These are phyloP conservation scores for Otatea glauca DNA, from an alignment of 176 grass and related monocot species.

Conservation along the genomic window DNA sequence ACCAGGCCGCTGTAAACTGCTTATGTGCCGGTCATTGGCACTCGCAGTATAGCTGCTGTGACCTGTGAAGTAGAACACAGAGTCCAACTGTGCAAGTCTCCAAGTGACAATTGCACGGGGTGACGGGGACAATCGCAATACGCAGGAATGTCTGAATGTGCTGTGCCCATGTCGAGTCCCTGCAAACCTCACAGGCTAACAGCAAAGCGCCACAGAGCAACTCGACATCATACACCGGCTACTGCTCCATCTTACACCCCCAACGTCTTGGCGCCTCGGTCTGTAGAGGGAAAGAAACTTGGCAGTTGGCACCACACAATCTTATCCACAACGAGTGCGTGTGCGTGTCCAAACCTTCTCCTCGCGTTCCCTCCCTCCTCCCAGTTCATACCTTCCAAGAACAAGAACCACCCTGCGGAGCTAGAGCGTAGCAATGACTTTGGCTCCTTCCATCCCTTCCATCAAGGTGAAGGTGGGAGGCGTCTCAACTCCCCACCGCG, in stretches of 20 bases:
- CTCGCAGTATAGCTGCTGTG: neutral
- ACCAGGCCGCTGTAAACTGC: too few relatives aligned
- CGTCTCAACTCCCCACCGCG: slow-evolving; percentile 38
- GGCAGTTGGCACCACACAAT: slow-evolving; percentile 54
- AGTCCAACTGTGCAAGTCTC: neutral
- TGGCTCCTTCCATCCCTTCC: slow-evolving; percentile 81
- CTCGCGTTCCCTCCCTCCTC: slow-evolving; percentile 44
- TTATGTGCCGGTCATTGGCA: too few relatives aligned
- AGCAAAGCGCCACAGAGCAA: neutral
- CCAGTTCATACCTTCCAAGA: neutral
- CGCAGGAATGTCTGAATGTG: slow-evolving; percentile 45
- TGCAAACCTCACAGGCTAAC: slow-evolving; percentile 39
- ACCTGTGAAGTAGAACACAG: neutral
- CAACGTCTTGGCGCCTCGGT: neutral
- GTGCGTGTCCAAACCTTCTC: slow-evolving; percentile 45
- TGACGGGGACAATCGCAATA: slow-evolving; percentile 19
- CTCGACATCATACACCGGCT: slow-evolving; percentile 16
- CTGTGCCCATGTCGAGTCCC: slow-evolving; percentile 59
- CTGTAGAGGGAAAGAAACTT: neutral
- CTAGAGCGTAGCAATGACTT: slow-evolving; percentile 63
- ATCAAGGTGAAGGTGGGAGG: slow-evolving; percentile 81
- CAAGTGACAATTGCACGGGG: neutral
- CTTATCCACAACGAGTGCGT: slow-evolving; percentile 53
- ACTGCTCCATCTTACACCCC: neutral
- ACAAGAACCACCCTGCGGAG: slow-evolving; percentile 9